phyloP scores from a whole-genome alignment of 2,329 filamentous ascomycete species.

The Chaetomiaceae sp. region DNA sequence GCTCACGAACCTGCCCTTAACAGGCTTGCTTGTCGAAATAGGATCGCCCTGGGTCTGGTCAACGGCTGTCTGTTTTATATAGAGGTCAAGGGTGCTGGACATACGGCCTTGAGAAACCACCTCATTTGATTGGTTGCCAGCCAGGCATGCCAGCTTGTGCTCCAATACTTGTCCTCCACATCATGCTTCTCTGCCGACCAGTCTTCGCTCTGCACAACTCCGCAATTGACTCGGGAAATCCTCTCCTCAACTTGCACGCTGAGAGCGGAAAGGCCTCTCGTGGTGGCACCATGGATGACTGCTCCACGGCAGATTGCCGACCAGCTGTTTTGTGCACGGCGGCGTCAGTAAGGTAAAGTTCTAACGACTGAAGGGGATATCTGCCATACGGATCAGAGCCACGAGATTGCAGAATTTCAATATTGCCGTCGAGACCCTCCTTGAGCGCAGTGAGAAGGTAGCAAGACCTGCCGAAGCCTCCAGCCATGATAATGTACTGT shows the following conservation, averaged over 20 bases:
- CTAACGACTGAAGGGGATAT: too few species aligned
- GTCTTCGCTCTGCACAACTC: background rate
- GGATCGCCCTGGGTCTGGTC: conserved; percentile 8
- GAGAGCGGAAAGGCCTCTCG: background rate
- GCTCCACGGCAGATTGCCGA: conserved; percentile 24
- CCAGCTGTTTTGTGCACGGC: conserved; percentile 16
- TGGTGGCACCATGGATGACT: conserved; percentile 16
- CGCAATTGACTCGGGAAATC: conserved; percentile 18
- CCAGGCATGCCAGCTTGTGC: background rate
- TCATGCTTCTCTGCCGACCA: conserved; percentile 10
- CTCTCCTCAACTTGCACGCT: conserved; percentile 7
- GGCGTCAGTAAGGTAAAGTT: too few species aligned
- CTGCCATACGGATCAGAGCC: conserved; percentile 34
- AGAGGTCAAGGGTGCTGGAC: too few species aligned
- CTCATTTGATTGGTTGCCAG: conserved; percentile 16
- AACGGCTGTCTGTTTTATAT: too few species aligned
- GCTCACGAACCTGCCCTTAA: background rate
- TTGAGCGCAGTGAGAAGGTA: conserved; percentile 29
- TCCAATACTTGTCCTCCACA: conserved; percentile 4
- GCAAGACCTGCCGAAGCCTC: conserved; percentile 34
- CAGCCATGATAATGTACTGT: conserved; percentile 37
- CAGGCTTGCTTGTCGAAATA: background rate
- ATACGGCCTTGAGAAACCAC: conserved; percentile 19
- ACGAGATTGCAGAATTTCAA: conserved; percentile 29
- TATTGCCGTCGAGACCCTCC: fast-evolving